phyloP scores from a whole-genome alignment of 2,329 filamentous ascomycete genomes.

The Lasiodiplodia hormozganensis region DNA sequence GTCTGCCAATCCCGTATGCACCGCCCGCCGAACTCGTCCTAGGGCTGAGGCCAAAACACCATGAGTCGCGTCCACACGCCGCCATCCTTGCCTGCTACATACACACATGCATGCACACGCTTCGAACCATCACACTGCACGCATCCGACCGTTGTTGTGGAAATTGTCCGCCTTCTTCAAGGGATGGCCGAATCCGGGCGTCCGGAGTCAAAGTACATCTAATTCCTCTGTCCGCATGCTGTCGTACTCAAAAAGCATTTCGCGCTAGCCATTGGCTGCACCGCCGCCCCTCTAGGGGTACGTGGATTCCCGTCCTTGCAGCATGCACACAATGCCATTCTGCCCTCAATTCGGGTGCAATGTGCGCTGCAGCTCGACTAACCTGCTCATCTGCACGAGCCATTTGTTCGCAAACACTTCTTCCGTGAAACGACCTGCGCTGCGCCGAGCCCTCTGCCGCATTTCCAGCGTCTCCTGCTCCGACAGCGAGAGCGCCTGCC shows the following conservation, averaged over 20 bases:
- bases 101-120: conserved; percentile 1
- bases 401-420: conserved; percentile 83
- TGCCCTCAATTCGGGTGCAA: conserved; percentile 21
- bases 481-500: conserved; percentile 74
- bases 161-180: not conserved
- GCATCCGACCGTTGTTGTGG: not conserved
- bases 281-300: not conserved
- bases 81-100: not conserved
- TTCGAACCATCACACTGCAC: not conserved
- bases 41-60: conserved; percentile 23
- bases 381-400: conserved; percentile 74
- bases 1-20: not conserved
- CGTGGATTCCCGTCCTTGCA: conserved; percentile 29
- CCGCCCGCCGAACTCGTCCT: conserved; percentile 10
- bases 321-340: conserved; percentile 27
- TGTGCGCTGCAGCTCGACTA: conserved; percentile 61
- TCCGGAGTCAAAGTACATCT: not conserved
- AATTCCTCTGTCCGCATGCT: not conserved
- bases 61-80: conserved; percentile 6
- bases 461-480: conserved; percentile 72
- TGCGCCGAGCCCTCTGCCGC: conserved; percentile 75
- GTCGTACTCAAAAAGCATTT: conserved; percentile 10
- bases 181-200: conserved; percentile 8
- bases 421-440: conserved; percentile 85
- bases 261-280: conserved; percentile 2